Conservation (phyloP, 495 filamentous ascomycete genomes). For the Daldinia grandis region DNA sequence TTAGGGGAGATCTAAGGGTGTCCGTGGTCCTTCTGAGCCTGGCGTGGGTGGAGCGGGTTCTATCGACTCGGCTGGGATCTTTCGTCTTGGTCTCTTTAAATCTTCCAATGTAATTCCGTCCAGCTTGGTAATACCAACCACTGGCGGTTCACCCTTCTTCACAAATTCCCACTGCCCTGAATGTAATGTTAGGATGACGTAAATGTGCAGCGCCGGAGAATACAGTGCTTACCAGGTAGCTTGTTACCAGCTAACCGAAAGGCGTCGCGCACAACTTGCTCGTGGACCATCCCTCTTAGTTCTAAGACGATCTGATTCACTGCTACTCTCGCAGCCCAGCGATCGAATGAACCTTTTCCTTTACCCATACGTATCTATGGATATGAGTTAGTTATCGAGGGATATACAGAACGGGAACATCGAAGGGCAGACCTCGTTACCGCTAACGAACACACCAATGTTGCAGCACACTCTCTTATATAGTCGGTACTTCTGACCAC, state of each 20-base stretch:
- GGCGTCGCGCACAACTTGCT: conserved; percentile 92
- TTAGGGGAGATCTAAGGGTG: conserved; percentile 39
- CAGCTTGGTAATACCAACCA: conserved; percentile 94
- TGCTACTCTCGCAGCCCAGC: conserved; percentile 88
- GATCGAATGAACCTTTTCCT: conserved; percentile 96
- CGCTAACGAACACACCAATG: conserved; percentile 92
- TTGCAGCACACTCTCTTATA: conserved; percentile 91
- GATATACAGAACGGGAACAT: background rate
- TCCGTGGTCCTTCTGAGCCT: conserved; percentile 26
- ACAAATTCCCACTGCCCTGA: conserved; percentile 92
- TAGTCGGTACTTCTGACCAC: conserved; percentile 90
- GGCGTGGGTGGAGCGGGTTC: conserved; percentile 10
- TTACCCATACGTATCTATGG: conserved; percentile 90
- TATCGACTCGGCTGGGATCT: conserved; percentile 58
- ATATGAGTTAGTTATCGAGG: conserved; percentile 13
- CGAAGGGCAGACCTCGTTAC: conserved; percentile 75
- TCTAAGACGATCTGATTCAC: conserved; percentile 92
- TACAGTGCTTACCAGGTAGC: conserved; percentile 76
- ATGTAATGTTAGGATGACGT: conserved; percentile 31
- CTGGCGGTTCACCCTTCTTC: conserved; percentile 86
- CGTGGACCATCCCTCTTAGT: conserved; percentile 88
- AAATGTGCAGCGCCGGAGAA: background rate
- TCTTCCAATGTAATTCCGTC: conserved; percentile 82
- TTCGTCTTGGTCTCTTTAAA: conserved; percentile 77
- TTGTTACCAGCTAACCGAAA: conserved; percentile 95